A percentile compares a stretch with the other conserved stretches of the same genome.
These are phyloP conservation scores for Lasiosphaeriaceae sp. DNA, from an alignment of 495 filamentous ascomycete genomes.

Conservation along the genomic window DNA sequence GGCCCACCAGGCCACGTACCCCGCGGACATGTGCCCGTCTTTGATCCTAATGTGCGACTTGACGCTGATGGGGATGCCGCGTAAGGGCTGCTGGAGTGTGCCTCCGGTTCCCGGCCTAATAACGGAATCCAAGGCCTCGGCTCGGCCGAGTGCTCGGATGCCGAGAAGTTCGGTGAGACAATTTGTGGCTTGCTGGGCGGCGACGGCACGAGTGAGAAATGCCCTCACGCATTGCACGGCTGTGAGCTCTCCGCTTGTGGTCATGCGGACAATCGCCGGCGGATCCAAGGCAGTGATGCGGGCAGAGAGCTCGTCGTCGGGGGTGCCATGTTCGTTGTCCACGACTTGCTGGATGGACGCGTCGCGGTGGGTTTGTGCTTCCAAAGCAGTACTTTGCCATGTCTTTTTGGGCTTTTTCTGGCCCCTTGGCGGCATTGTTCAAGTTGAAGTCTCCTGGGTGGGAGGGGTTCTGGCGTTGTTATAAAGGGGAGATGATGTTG, in stretches of 20 bases:
- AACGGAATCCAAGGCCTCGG: neutral
- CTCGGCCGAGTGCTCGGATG: neutral
- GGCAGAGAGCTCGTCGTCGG: neutral
- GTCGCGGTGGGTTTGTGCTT: neutral
- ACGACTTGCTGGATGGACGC: neutral
- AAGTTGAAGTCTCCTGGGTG: too few species aligned
- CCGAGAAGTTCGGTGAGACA: neutral
- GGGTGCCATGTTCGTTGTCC: neutral
- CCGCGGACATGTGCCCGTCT: slow-evolving; percentile 69
- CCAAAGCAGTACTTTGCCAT: neutral
- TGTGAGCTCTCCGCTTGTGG: neutral
- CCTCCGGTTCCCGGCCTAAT: neutral
- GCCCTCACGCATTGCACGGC: neutral
- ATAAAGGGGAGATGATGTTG: too few species aligned
- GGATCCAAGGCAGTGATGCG: neutral
- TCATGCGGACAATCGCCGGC: neutral
- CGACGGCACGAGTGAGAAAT: neutral
- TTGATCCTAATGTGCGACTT: slow-evolving; percentile 76
- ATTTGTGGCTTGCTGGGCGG: neutral
- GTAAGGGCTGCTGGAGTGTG: slow-evolving; percentile 58
- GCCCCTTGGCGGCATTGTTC: neutral
- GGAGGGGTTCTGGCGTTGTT: too few species aligned
- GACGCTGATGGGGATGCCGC: slow-evolving; percentile 77
- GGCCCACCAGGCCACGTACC: slow-evolving; percentile 58
- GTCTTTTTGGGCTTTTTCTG: neutral